Evolutionary conservation across 306 rosid species (phyloP).

Genomic region (Acacia crassicarpa): DNA sequence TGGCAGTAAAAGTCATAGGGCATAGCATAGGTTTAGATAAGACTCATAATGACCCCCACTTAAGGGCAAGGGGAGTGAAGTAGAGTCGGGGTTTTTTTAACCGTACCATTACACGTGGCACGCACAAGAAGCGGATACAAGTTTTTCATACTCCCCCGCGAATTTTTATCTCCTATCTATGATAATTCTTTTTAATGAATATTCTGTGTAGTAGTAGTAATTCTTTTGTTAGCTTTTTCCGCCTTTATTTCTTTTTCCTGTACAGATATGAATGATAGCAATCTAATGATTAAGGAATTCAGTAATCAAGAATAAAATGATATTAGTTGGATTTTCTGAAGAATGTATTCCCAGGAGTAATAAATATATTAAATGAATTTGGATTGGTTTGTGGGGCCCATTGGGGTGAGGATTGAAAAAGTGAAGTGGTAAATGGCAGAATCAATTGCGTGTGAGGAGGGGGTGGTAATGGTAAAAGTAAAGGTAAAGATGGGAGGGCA

Average conservation of each 20-base stretch:
- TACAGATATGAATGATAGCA: not conserved
- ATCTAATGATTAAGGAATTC: not conserved
- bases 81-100: not conserved
- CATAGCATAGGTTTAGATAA: constrained; percentile 1
- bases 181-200: not conserved
- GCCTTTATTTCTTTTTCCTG: not conserved
- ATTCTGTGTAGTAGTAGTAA: not conserved
- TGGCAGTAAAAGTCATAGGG: constrained; percentile 6
- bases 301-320: not conserved
- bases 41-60: not conserved
- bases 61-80: not conserved
- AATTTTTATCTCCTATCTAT: not conserved
- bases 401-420: not conserved
- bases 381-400: no score
- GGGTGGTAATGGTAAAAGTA: not conserved
- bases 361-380: no score
- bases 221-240: not conserved
- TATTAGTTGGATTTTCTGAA: not conserved
- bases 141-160: not conserved
- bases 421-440: constrained; percentile 19
- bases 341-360: not conserved
- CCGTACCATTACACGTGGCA: not conserved
- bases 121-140: not conserved
- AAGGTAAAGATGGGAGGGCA: not conserved
- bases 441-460: constrained; percentile 29